Base-by-base conservation (phyloP, 78 protist genomes). In the Chrysochromulina tobinii region DNA sequence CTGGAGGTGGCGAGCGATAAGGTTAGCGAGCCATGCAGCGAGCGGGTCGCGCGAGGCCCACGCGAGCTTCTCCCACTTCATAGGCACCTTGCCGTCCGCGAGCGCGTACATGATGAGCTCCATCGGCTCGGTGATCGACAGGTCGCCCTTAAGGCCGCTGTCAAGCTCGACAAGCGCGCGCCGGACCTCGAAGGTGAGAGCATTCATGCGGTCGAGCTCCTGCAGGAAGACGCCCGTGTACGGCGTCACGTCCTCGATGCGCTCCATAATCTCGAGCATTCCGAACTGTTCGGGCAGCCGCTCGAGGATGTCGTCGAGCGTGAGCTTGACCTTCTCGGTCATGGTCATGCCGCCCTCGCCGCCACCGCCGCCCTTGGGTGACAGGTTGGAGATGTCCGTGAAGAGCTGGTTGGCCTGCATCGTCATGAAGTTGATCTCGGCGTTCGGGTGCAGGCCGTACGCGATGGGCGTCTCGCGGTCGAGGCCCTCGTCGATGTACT, bases 371-470 rank as follows among this genome's bases (percentile, higher is more conserved):
- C 90, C 87, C 0, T 84, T 79, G 48, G 97, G 97, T 89, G 93
- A 94, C 81, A 97, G 77, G 77, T 91, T 95, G 18, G 79, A 68
- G 53, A 97, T 69, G 6, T 88, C 84, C n/a, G 8, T 53, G 96
- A 97, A 96, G 58, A 97, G 61, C 38, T 2, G 21, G 61, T 92
- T 92, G 2, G 97, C 94, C 79, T 94, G 94, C 59, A 58, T 23
- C 50, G 61, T 21, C 25, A 93, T 94, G 93, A 95, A 96, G 15
- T 88, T 95, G 72, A 96, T 95, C 92, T 97, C 99, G 2, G 99
- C 95, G 89, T 97, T 97, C 81, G 97, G 94, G 67, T 96, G 99
- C 84, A 97, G 77, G 17, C 99, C 98, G 90, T 88, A 96, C 25
- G 96, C 89, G 64, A 66, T 48, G 27, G 99, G 99, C 12, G 94